Evolutionary conservation across 306 rosid species (phyloP).

Genomic region (Trichosanthes truncata): DNA sequence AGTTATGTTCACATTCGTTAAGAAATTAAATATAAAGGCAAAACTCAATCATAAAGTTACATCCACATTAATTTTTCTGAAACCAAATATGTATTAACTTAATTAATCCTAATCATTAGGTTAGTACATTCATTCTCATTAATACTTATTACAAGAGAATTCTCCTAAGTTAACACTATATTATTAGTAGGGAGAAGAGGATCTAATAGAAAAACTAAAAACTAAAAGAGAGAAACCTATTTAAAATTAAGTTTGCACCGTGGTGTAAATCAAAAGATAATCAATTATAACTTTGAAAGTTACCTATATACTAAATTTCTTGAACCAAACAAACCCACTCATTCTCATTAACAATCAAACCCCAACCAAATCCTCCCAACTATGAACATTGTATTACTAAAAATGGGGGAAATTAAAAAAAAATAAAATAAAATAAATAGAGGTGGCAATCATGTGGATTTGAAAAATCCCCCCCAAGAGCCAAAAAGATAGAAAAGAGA

Average conservation of each 20-base stretch:
- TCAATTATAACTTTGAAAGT: background rate
- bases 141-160: too few species aligned
- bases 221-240: background rate
- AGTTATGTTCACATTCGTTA: too few species aligned
- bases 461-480: background rate
- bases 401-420: background rate
- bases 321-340: background rate
- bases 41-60: too few species aligned
- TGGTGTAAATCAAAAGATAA: background rate
- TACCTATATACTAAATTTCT: background rate
- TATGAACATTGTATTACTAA: background rate
- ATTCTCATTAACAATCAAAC: background rate
- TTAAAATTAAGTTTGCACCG: too few species aligned
- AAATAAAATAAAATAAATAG: background rate
- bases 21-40: too few species aligned
- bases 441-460: slow-evolving; percentile 1
- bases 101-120: too few species aligned
- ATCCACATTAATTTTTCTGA: too few species aligned
- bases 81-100: too few species aligned
- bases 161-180: too few species aligned
- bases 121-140: too few species aligned
- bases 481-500: background rate
- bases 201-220: too few species aligned
- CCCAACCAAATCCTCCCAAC: background rate
- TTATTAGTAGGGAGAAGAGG: too few species aligned